These are phyloP conservation scores for Populus nigra DNA, from an alignment of 345 rosid species.

Conservation along the genomic window DNA sequence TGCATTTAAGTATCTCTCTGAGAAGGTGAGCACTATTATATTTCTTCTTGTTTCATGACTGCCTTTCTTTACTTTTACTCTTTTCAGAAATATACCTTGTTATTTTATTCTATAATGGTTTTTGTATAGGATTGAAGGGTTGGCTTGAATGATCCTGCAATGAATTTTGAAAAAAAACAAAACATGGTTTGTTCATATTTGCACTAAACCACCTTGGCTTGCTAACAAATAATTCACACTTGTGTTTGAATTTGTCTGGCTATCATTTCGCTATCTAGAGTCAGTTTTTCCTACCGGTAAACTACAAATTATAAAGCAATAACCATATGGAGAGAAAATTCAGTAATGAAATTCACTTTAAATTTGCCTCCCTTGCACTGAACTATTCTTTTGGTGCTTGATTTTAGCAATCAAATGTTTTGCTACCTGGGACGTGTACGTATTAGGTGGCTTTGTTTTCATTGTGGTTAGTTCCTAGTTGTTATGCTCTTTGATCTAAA, in stretches of 20 bases:
- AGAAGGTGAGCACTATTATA: slow-evolving; percentile 49
- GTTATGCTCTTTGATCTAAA: not conserved
- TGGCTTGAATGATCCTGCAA: not conserved
- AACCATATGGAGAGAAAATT: not conserved
- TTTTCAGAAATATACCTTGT: not conserved
- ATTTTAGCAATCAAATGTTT: not conserved
- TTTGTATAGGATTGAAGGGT: not conserved
- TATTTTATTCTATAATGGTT: not conserved
- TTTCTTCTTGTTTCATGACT: not conserved
- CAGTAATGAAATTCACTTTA: not conserved
- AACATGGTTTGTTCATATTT: not conserved
- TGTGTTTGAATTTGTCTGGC: not conserved
- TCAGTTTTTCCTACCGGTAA: not conserved
- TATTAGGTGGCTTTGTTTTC: not conserved
- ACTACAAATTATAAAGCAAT: not conserved
- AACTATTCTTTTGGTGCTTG: not conserved
- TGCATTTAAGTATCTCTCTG: slow-evolving; percentile 79
- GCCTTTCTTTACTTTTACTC: not conserved
- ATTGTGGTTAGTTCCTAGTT: not conserved
- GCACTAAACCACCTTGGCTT: not conserved
- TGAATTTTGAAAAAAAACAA: not conserved
- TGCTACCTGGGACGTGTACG: not conserved
- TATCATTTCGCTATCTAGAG: not conserved
- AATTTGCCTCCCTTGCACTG: not conserved
- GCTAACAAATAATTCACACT: not conserved